A percentile compares a stretch with the other conserved stretches of the same genome.
phyloP scores from a whole-genome alignment of 371 early-diverging fungal species.

The Capniomyces stellatus region DNA sequence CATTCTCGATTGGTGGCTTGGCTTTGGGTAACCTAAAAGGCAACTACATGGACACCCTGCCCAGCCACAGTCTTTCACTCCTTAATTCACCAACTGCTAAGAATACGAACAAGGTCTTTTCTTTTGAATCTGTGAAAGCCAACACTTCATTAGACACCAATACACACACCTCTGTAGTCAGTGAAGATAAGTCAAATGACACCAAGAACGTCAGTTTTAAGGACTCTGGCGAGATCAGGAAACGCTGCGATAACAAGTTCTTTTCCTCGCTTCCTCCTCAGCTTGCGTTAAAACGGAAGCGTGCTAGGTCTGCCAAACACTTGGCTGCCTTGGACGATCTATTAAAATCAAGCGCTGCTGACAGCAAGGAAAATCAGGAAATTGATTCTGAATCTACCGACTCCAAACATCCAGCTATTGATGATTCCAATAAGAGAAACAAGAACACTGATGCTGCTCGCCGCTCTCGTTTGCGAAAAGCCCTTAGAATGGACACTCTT shows the following conservation, averaged over 20 bases:
- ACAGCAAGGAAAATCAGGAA: neutral
- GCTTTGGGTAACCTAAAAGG: too few species aligned
- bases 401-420: neutral
- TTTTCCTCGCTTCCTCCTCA: conserved; percentile 26
- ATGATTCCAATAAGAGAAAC: conserved; percentile 32
- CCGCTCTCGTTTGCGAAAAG: conserved; percentile 77
- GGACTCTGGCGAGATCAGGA: neutral
- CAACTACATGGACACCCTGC: too few species aligned
- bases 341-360: neutral
- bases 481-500: conserved; percentile 60
- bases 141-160: too few species aligned
- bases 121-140: too few species aligned
- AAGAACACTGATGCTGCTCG: conserved; percentile 92
- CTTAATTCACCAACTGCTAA: too few species aligned
- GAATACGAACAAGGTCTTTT: too few species aligned
- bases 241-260: conserved; percentile 23
- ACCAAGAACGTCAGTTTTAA: too few species aligned
- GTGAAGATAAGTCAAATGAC: too few species aligned
- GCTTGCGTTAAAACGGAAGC: conserved; percentile 51
- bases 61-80: too few species aligned
- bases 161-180: too few species aligned
- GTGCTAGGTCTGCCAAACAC: conserved; percentile 7
- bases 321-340: neutral
- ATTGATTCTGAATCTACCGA: neutral
- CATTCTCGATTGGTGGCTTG: too few species aligned